Percentiles rank a stretch among this genome's conserved stretches.
Evolutionary conservation across 805 yeast species (phyloP).

Genomic region (Candida piceae): DNA sequence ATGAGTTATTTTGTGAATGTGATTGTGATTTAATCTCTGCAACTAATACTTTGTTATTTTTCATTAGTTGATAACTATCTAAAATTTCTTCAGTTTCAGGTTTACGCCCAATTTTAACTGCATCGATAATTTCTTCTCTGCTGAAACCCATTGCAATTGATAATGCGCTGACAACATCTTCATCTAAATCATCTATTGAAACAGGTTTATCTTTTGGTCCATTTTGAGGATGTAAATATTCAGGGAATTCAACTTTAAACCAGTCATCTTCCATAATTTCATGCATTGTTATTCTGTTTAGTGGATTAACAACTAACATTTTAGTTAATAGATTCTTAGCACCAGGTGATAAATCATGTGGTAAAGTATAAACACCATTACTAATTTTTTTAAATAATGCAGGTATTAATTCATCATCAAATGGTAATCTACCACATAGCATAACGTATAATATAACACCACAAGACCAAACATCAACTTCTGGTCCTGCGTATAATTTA

Average conservation of each 20-base stretch:
- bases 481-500: conserved; percentile 94
- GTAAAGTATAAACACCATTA: conserved; percentile 88
- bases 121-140: conserved; percentile 72
- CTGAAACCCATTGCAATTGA: conserved; percentile 86
- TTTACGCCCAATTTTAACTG: conserved; percentile 37
- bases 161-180: conserved; percentile 68
- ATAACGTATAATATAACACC: conserved; percentile 93
- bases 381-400: conserved; percentile 88
- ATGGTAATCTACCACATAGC: conserved; percentile 93
- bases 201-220: conserved; percentile 30
- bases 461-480: conserved; percentile 96
- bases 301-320: conserved; percentile 93
- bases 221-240: conserved; percentile 65
- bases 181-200: conserved; percentile 50
- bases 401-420: conserved; percentile 95
- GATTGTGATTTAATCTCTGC: conserved; percentile 50
- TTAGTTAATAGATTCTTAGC: conserved; percentile 77
- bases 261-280: conserved; percentile 93
- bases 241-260: conserved; percentile 80
- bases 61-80: conserved; percentile 80
- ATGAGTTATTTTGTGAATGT: conserved; percentile 1
- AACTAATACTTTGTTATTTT: conserved; percentile 69
- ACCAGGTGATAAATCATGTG: conserved; percentile 79
- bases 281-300: conserved; percentile 87
- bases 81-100: conserved; percentile 67